Evolutionary conservation across 805 yeast genomes (phyloP).

Genomic region (Candida palmyrensis): DNA sequence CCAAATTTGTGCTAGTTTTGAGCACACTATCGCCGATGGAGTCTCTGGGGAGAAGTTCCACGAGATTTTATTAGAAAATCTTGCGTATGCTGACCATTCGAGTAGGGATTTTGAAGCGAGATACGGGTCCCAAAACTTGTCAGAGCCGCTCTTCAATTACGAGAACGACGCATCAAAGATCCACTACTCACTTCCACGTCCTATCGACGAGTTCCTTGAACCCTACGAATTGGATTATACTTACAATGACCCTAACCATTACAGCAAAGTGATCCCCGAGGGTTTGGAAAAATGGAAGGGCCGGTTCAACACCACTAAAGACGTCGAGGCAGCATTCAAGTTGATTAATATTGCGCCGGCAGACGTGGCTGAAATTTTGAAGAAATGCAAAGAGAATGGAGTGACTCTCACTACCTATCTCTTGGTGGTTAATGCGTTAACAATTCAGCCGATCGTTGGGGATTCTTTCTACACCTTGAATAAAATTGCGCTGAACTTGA

Average conservation of each 20-base stretch:
- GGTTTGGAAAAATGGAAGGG: constrained; percentile 28
- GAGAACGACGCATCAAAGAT: constrained; percentile 14
- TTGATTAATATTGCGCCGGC: constrained; percentile 20
- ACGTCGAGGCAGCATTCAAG: constrained; percentile 18
- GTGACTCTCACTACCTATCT: constrained; percentile 32
- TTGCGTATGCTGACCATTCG: constrained; percentile 15
- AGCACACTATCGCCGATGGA: constrained; percentile 38
- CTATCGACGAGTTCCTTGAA: constrained; percentile 26
- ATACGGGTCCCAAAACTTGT: constrained; percentile 9
- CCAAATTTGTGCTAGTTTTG: constrained; percentile 22
- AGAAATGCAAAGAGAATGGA: constrained; percentile 20
- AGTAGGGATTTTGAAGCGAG: constrained; percentile 3
- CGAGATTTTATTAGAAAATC: constrained; percentile 25
- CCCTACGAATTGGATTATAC: constrained; percentile 21
- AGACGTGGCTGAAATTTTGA: constrained; percentile 18
- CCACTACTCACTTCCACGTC: constrained; percentile 28
- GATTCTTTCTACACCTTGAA: constrained; percentile 16
- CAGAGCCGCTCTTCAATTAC: constrained; percentile 17
- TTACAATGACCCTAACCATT: constrained; percentile 19
- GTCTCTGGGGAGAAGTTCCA: constrained; percentile 30
- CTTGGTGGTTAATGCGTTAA: constrained; percentile 17
- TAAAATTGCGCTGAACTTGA: constrained; percentile 28
- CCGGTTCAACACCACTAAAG: constrained; percentile 14
- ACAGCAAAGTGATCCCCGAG: constrained; percentile 15
- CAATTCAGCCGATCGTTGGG: constrained; percentile 25